Base-by-base conservation (phyloP, 2,329 filamentous ascomycete species). In the Thermomyces lanuginosus region DNA sequence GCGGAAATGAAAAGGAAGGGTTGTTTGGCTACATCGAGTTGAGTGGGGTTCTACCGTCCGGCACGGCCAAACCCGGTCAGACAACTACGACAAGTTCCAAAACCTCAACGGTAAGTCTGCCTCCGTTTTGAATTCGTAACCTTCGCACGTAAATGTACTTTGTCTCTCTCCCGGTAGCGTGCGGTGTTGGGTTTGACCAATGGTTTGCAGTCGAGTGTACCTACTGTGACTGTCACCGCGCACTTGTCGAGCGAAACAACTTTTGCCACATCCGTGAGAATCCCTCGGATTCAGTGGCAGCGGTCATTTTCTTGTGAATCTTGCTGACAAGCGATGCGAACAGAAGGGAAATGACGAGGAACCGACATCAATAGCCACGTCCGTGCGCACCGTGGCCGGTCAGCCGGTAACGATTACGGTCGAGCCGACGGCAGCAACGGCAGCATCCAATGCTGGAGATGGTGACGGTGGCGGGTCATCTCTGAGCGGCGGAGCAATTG, bases 21-120 rank as follows among this genome's bases (percentile, higher is more conserved):
- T 44, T 61, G 2, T 64, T 43, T 32, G 58, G 43, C 21, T 64
- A 64, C 36, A 46, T 60, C 26, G 36, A 46, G 9, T 43, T 61
- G 23, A 34, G 38, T 8, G 41, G 40, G 21, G 42, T 46, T 17
- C 39, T 41, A 10, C 40, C 49, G 11, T 46, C 47, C 8, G 48
- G 48, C 31, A 56, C 50, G 6, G 43, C 42, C 8, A 34, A 35
- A 18, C 41, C 32, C 6, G 37, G 36, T 25, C 16, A 15, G 12
- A 16, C 22, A 16, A 31, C 38, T 8, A 37, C 32, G 12, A 33
- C 32, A 12, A 38, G 40, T 9, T 30, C 34, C 18, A 37, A 39
- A 11, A 37, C 40, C 28, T 12, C 32, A 30, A 34, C 31, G 41
- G 41, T 42, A 38, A 42, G 41, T 43, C 37, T 32, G 17, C 35